Percentiles rank a stretch among this genome's conserved stretches.
Evolutionary conservation across 1,284 basidiomycete species (phyloP).

Genomic region (Cutaneotrichosporon dermatis): DNA sequence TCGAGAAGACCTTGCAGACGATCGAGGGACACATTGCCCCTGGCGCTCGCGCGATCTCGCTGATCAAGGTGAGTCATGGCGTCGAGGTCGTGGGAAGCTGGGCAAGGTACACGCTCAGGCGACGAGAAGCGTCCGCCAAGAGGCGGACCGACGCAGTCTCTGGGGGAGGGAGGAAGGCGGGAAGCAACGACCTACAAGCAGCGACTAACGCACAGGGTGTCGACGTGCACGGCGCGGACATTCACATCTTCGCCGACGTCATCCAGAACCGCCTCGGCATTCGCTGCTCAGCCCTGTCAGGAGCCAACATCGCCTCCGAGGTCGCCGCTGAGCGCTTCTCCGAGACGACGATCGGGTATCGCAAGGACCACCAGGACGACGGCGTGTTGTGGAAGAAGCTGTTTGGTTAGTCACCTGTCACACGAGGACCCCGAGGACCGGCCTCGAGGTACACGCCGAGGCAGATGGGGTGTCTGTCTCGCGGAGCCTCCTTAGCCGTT

Average conservation of each 20-base stretch:
- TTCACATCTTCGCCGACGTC: constrained; percentile 57
- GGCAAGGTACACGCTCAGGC: too few species aligned
- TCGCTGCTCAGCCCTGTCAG: constrained; percentile 55
- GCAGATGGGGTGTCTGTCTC: too few species aligned
- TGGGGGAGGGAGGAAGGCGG: too few species aligned
- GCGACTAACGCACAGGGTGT: constrained; percentile 42
- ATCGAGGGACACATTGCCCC: constrained; percentile 50
- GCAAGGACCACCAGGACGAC: constrained; percentile 40
- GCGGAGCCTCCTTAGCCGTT: too few species aligned
- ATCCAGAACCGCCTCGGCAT: constrained; percentile 56
- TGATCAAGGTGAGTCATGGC: constrained; percentile 47
- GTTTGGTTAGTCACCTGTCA: constrained; percentile 38
- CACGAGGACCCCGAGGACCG: too few species aligned
- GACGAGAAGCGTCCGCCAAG: too few species aligned
- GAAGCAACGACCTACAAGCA: too few species aligned
- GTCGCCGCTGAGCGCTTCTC: constrained; percentile 53
- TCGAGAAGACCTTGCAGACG: constrained; percentile 44
- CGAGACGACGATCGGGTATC: constrained; percentile 59
- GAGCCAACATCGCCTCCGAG: constrained; percentile 60
- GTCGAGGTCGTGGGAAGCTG: too few species aligned
- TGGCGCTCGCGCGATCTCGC: constrained; percentile 51
- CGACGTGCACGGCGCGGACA: constrained; percentile 53
- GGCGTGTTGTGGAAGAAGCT: constrained; percentile 52
- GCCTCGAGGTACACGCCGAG: too few species aligned
- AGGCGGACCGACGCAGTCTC: too few species aligned